Percentiles rank a stretch among this genome's conserved stretches.
Conservation (phyloP, 345 rosid genomes). For the Citrus inodora region DNA sequence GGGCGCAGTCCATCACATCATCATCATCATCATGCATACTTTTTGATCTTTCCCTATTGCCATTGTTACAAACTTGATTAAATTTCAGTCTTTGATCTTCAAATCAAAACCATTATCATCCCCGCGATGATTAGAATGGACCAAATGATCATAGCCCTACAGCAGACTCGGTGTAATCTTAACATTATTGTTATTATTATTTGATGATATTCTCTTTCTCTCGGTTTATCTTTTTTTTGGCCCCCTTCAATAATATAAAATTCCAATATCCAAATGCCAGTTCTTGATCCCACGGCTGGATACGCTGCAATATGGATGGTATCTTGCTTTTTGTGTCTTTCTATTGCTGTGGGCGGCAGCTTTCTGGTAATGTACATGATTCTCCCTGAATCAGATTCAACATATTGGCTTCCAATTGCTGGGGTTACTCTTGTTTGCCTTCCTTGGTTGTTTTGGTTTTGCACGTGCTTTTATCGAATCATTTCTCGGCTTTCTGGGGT, state of each 20-base stretch:
- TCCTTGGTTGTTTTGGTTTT: conserved; percentile 81
- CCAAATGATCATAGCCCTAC: conserved; percentile 1
- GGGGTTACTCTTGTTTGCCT: conserved; percentile 68
- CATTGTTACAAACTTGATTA: not conserved
- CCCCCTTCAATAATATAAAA: not conserved
- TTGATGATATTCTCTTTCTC: not conserved
- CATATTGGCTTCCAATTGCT: conserved; percentile 46
- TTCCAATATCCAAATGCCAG: conserved; percentile 47
- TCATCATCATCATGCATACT: conserved; percentile 8
- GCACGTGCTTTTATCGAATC: conserved; percentile 56
- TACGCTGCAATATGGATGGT: conserved; percentile 58
- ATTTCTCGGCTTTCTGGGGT: conserved; percentile 58
- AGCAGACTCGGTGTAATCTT: not conserved
- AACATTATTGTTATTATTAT: not conserved
- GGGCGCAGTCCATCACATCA: not conserved
- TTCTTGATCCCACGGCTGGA: conserved; percentile 61
- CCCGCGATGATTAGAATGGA: conserved; percentile 13
- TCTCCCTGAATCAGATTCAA: conserved; percentile 42
- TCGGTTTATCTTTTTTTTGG: not conserved
- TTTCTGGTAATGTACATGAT: conserved; percentile 51
- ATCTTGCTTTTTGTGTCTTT: conserved; percentile 38
- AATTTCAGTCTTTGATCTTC: not conserved
- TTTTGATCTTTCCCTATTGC: not conserved
- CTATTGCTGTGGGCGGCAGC: conserved; percentile 52
- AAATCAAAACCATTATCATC: not conserved